Conservation (phyloP, 352 stramenopile species). For the Thalassiosira hispida region DNA sequence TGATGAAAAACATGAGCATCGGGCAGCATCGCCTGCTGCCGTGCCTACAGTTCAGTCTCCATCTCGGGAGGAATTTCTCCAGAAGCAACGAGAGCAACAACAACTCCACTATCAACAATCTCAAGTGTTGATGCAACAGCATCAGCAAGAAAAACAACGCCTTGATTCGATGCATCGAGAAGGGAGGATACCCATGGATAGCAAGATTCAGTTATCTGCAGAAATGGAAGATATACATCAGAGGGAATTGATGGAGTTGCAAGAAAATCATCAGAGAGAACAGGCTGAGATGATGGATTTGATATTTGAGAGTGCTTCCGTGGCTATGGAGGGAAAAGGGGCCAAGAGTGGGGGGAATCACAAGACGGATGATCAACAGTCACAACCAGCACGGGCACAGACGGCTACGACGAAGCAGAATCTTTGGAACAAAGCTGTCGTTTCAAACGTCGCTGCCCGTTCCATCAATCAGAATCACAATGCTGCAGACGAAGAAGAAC, state of each 20-base stretch:
- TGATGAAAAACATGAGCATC: conserved; percentile 16
- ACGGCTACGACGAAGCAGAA: too few species aligned
- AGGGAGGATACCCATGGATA: conserved; percentile 5
- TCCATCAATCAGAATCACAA: neutral
- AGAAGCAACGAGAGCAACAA: conserved; percentile 21
- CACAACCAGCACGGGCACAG: neutral
- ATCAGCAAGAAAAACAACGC: conserved; percentile 24
- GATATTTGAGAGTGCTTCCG: conserved; percentile 27
- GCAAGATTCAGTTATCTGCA: neutral
- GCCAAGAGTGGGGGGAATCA: neutral
- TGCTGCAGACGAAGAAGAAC: conserved; percentile 1
- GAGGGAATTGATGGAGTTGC: conserved; percentile 33
- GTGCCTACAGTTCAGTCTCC: neutral
- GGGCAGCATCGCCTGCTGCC: neutral
- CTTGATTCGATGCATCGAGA: conserved; percentile 8
- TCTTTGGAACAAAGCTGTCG: neutral
- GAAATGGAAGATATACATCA: conserved; percentile 37
- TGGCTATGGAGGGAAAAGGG: neutral
- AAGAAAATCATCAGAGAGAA: conserved; percentile 25
- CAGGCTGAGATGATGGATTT: conserved; percentile 38
- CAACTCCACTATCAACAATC: conserved; percentile 17
- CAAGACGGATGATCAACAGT: neutral
- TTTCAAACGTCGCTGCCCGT: neutral
- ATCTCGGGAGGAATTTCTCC: conserved; percentile 1
- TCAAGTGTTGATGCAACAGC: conserved; percentile 30